These are phyloP conservation scores for Escallonia rubra DNA, from an alignment of 129 eudicot genomes.

Conservation along the genomic window DNA sequence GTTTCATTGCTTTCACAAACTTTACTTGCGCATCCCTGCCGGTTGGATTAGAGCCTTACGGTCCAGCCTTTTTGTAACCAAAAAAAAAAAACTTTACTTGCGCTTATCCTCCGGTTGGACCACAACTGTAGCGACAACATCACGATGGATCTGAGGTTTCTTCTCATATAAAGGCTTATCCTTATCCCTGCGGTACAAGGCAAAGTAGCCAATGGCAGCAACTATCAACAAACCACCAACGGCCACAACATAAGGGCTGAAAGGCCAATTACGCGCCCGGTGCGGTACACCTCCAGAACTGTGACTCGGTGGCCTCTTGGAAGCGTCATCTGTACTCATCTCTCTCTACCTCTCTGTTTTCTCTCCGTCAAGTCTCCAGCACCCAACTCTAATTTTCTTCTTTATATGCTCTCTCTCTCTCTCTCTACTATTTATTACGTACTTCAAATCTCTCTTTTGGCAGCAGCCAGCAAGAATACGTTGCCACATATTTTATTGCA, in stretches of 20 bases:
- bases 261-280: slow-evolving; percentile 56
- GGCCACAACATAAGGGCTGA: slow-evolving; percentile 31
- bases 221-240: slow-evolving; percentile 40
- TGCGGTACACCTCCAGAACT: slow-evolving; percentile 61
- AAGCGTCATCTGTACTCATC: slow-evolving; percentile 65
- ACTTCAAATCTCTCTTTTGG: too few species aligned
- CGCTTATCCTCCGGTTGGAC: slow-evolving; percentile 28
- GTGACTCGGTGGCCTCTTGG: slow-evolving; percentile 64
- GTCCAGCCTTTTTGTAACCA: too few species aligned
- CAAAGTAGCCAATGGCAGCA: slow-evolving; percentile 38
- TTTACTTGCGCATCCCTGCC: slow-evolving; percentile 4
- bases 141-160: slow-evolving; percentile 56
- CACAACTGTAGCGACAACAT: slow-evolving; percentile 52
- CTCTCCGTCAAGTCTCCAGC: slow-evolving; percentile 24
- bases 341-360: slow-evolving; percentile 59
- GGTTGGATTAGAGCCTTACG: too few species aligned
- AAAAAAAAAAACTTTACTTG: too few species aligned
- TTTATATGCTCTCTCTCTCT: background rate
- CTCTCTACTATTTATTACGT: background rate
- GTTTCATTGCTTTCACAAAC: too few species aligned
- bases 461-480: too few species aligned
- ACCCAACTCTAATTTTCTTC: slow-evolving; percentile 24
- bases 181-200: slow-evolving; percentile 36
- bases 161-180: background rate
- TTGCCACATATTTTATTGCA: too few species aligned